Evolutionary conservation across 169 alveolate genomes (phyloP).

Genomic region (Blepharisma undulans): DNA sequence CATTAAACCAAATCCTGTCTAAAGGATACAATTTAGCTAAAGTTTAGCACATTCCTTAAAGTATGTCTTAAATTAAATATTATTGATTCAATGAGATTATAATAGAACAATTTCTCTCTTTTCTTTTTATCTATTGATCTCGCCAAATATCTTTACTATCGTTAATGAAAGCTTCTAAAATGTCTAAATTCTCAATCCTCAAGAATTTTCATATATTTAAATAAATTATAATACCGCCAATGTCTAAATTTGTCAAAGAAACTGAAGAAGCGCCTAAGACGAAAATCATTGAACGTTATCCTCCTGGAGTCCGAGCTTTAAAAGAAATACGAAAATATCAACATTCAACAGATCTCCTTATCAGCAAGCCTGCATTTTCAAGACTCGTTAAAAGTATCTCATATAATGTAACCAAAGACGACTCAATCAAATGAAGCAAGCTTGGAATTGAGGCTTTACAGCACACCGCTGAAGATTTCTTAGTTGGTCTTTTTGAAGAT

Average conservation of each 20-base stretch:
- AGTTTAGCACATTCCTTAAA: background rate
- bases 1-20: background rate
- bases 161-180: background rate
- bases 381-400: slow-evolving; percentile 54
- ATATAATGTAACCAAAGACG: background rate
- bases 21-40: background rate
- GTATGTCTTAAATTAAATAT: background rate
- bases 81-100: background rate
- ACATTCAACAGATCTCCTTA: slow-evolving; percentile 41
- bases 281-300: background rate
- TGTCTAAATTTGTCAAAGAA: background rate
- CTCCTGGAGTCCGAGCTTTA: slow-evolving; percentile 50
- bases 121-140: no score
- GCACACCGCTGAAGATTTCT: slow-evolving; percentile 51
- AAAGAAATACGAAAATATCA: slow-evolving; percentile 50
- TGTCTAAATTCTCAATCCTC: background rate
- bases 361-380: slow-evolving; percentile 49
- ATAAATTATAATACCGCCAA: background rate
- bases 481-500: slow-evolving; percentile 60
- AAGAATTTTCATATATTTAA: background rate
- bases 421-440: slow-evolving; percentile 37
- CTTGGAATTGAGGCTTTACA: slow-evolving; percentile 44
- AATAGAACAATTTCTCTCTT: background rate
- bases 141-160: background rate
- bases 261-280: background rate